Percentiles rank a stretch among this genome's conserved stretches.
phyloP scores from a whole-genome alignment of 2,329 filamentous ascomycete species.

The Huntiella moniliformis region DNA sequence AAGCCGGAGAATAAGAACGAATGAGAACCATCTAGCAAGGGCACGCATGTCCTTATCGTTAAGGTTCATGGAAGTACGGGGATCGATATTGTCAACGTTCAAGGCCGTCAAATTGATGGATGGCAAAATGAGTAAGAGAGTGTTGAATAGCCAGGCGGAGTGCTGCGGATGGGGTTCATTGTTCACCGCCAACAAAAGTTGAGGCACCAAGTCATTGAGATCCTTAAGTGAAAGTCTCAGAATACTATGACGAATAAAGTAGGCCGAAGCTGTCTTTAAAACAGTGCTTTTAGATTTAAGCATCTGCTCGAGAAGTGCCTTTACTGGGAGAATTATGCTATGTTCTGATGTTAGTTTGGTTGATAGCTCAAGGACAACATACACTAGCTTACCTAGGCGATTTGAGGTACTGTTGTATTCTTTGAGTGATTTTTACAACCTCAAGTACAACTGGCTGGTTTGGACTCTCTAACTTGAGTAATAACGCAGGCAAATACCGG shows the following conservation, averaged over 20 bases:
- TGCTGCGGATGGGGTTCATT: constrained; percentile 24
- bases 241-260: constrained; percentile 72
- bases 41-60: constrained; percentile 51
- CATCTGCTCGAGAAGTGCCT: constrained; percentile 74
- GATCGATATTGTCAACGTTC: constrained; percentile 47
- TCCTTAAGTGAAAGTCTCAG: constrained; percentile 34
- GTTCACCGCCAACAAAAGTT: constrained; percentile 47
- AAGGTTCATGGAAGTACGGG: constrained; percentile 49
- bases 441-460: constrained; percentile 65
- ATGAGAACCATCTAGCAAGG: constrained; percentile 56
- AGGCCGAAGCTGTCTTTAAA: constrained; percentile 72
- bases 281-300: constrained; percentile 54
- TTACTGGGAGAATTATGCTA: constrained; percentile 63
- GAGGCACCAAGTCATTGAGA: constrained; percentile 53
- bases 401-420: constrained; percentile 36
- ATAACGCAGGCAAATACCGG: constrained; percentile 59
- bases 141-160: constrained; percentile 44
- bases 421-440: constrained; percentile 31
- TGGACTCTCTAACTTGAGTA: constrained; percentile 73
- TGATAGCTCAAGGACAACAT: not conserved
- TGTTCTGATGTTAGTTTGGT: not conserved
- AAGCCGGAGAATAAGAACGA: constrained; percentile 46
- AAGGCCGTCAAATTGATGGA: constrained; percentile 54
- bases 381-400: constrained; percentile 25
- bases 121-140: constrained; percentile 59